Evolutionary conservation across 306 rosid species (phyloP).

Genomic region (Astragalus membranaceus): DNA sequence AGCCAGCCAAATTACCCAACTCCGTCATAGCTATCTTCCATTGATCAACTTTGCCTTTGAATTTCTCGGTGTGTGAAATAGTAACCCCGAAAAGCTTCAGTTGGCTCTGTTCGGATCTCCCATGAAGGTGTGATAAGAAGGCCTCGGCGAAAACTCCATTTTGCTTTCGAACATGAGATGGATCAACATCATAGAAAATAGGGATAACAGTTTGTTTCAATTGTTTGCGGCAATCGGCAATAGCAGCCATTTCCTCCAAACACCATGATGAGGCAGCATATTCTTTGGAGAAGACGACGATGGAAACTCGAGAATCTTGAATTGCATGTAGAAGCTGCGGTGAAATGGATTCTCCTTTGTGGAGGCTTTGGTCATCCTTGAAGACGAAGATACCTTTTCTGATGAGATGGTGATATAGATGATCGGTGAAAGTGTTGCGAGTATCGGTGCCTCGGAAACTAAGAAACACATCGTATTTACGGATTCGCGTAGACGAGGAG

Average conservation of each 20-base stretch:
- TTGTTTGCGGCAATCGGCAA: neutral
- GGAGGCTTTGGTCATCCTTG: neutral
- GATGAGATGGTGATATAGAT: neutral
- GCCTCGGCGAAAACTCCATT: neutral
- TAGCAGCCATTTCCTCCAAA: neutral
- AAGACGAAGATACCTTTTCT: neutral
- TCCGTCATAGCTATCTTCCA: neutral
- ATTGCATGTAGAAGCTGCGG: neutral
- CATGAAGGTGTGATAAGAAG: neutral
- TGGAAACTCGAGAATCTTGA: neutral
- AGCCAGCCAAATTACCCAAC: neutral
- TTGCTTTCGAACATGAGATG: neutral
- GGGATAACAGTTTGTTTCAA: neutral
- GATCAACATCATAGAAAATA: slow-evolving; percentile 7
- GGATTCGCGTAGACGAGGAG: too few relatives aligned
- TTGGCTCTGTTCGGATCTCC: too few relatives aligned
- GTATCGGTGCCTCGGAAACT: neutral
- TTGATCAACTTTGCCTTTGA: neutral
- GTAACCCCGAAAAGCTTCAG: neutral
- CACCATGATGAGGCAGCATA: neutral
- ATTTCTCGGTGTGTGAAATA: neutral
- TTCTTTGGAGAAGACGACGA: neutral
- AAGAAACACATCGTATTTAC: neutral
- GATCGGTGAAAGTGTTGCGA: neutral
- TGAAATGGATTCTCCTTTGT: neutral